phyloP scores from a whole-genome alignment of 208 protist genomes.

The Leishmania tropica region DNA sequence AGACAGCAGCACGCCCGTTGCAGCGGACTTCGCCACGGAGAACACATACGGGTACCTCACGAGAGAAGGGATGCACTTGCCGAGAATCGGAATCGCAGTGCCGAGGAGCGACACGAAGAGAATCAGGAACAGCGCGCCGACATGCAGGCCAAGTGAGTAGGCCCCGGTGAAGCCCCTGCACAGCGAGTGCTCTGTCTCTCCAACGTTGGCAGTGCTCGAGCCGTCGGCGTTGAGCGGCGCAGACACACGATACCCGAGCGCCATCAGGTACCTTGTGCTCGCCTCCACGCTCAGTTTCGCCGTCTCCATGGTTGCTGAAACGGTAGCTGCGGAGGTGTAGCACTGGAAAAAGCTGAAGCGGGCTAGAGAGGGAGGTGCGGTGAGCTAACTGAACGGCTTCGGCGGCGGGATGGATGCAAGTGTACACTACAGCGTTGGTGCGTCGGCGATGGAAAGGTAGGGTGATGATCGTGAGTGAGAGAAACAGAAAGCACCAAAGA shows the following conservation, averaged over 20 bases:
- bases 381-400: not conserved
- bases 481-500: not conserved
- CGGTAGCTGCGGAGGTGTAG: too few species aligned
- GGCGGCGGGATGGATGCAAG: not conserved
- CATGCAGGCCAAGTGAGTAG: constrained; percentile 53
- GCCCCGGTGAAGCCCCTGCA: constrained; percentile 36
- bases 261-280: constrained; percentile 6
- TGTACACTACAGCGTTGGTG: not conserved
- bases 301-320: not conserved
- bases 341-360: not conserved
- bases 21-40: constrained; percentile 47
- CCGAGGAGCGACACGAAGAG: constrained; percentile 49
- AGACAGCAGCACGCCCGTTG: constrained; percentile 65
- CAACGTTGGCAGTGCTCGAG: not conserved
- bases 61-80: constrained; percentile 48
- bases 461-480: not conserved
- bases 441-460: not conserved
- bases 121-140: constrained; percentile 50
- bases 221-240: not conserved
- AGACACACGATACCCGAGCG: constrained; percentile 12
- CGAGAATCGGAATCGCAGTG: constrained; percentile 44
- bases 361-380: not conserved
- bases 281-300: constrained; percentile 8
- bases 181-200: constrained; percentile 10
- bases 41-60: constrained; percentile 50